phyloP scores from a whole-genome alignment of 2,329 filamentous ascomycete genomes.

The Aspergillus terreus region DNA sequence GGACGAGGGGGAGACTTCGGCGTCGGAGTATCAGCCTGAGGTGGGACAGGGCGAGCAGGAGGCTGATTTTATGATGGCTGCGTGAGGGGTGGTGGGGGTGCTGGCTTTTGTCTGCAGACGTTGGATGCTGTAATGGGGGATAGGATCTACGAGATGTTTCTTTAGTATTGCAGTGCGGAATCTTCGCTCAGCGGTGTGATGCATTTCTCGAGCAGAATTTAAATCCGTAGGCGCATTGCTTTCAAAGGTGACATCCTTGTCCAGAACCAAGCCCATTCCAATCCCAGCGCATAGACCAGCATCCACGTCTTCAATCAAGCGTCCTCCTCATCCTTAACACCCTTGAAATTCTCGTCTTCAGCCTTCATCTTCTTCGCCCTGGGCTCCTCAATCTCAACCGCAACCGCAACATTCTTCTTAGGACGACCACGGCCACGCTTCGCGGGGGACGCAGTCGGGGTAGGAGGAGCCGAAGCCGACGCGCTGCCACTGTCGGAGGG shows the following conservation, averaged over 20 bases:
- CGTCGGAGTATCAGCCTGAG: conserved; percentile 19
- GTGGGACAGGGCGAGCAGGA: not conserved
- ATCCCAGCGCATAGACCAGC: too few relatives aligned
- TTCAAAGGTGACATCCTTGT: too few relatives aligned
- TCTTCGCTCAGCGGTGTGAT: too few relatives aligned
- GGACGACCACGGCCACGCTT: not conserved
- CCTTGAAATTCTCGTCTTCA: conserved; percentile 2
- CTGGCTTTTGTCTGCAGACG: not conserved
- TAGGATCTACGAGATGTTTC: not conserved
- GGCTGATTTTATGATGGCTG: conserved; percentile 6
- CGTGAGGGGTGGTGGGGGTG: not conserved
- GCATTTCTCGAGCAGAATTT: too few relatives aligned
- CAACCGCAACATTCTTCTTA: not conserved
- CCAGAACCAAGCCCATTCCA: not conserved
- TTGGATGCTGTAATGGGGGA: not conserved
- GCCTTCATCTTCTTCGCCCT: not conserved
- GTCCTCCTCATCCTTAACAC: not conserved
- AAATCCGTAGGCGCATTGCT: too few relatives aligned
- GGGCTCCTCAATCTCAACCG: not conserved
- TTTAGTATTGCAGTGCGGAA: too few relatives aligned
- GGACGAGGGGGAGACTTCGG: conserved; percentile 15
- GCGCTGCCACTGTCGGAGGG: not conserved
- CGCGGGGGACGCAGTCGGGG: not conserved
- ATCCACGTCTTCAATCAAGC: too few relatives aligned
- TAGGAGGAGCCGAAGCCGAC: not conserved